Base-by-base conservation (phyloP, 768 basidiomycete genomes). In the Leucocoprinus sp. region DNA sequence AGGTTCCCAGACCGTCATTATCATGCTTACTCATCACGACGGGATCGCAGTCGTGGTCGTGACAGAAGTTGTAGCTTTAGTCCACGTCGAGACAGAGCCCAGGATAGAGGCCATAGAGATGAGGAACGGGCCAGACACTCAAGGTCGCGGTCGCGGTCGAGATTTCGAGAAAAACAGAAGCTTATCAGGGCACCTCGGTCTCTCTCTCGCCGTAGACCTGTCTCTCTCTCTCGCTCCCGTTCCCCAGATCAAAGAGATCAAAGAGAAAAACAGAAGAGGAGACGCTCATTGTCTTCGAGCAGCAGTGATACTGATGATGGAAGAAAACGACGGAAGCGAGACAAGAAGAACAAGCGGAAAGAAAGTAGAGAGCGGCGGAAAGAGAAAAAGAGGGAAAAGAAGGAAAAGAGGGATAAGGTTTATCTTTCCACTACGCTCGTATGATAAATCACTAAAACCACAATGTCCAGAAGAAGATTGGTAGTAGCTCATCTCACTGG, bases 401-500 rank as follows among this genome's bases (percentile, higher is more conserved):
- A 81, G 58, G 84, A 82, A 41, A 82, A 80, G 59, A 83, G 80
- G 64, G 80, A 8, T n/a, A n/a, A 35, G 4, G 31, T 31, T 36
- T 6, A 5, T 22, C 71, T 23, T 75, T 39, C 22, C 64, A 56
- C 21, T n/a, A n/a, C 58, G 21, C 22, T 37, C 31, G 42, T 26
- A 11, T 19, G 48, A 15, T 37, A 26, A 42, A 28, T 7, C 26
- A 33, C 3, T 26, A 34, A 37, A 34, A 34, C 26, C 33, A 35
- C 23, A 8, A 19, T 39, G 9, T 37, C 43, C 39, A 82, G 66
- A 81, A 81, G 61, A 76, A 78, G 52, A 71, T n/a, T n/a, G n/a
- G 70, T 8, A 68, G 66, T 15, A 64, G 67, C 21, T 74, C 75
- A 8, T 68, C 78, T 14, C 82, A 90, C 52, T 96, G 91, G 91